Percentiles rank a stretch among this genome's conserved stretches.
These are phyloP conservation scores for Neurospora sp. DNA, from an alignment of 495 filamentous ascomycete species.

Conservation along the genomic window DNA sequence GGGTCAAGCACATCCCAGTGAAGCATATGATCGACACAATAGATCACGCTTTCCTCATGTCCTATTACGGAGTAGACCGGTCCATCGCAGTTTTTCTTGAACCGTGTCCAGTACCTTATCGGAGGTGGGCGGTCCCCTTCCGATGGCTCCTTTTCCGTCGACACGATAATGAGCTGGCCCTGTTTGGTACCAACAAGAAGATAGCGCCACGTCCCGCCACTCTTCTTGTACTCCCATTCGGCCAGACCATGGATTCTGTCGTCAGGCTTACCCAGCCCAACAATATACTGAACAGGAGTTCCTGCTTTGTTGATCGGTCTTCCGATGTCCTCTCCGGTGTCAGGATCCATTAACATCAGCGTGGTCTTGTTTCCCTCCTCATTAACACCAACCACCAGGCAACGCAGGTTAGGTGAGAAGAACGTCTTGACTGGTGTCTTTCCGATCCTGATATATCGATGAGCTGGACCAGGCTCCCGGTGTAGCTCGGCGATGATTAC, in stretches of 20 bases:
- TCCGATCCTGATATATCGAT: constrained; percentile 36
- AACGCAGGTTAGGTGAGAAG: constrained; percentile 40
- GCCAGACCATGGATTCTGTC: constrained; percentile 32
- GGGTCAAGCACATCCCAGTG: constrained; percentile 38
- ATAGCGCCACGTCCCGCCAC: constrained; percentile 32
- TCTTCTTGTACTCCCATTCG: constrained; percentile 37
- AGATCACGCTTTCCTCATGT: constrained; percentile 34
- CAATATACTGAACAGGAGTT: constrained; percentile 22
- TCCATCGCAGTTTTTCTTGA: constrained; percentile 25
- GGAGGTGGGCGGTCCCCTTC: constrained; percentile 1
- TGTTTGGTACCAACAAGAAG: constrained; percentile 30
- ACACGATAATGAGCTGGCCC: constrained; percentile 39
- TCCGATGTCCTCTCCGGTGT: constrained; percentile 36
- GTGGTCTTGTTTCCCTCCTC: constrained; percentile 22
- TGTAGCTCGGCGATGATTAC: constrained; percentile 43
- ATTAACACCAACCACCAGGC: constrained; percentile 42
- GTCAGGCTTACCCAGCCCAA: constrained; percentile 29
- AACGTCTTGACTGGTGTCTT: constrained; percentile 45
- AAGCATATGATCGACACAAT: constrained; percentile 30
- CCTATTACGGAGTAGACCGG: constrained; percentile 34
- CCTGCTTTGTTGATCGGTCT: constrained; percentile 26
- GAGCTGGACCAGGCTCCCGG: constrained; percentile 35
- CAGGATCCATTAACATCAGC: constrained; percentile 38
- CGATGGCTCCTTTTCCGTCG: constrained; percentile 14
- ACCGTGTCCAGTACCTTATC: constrained; percentile 37